Evolutionary conservation across 768 basidiomycete genomes (phyloP).

Genomic region (Calvatia gigantea): DNA sequence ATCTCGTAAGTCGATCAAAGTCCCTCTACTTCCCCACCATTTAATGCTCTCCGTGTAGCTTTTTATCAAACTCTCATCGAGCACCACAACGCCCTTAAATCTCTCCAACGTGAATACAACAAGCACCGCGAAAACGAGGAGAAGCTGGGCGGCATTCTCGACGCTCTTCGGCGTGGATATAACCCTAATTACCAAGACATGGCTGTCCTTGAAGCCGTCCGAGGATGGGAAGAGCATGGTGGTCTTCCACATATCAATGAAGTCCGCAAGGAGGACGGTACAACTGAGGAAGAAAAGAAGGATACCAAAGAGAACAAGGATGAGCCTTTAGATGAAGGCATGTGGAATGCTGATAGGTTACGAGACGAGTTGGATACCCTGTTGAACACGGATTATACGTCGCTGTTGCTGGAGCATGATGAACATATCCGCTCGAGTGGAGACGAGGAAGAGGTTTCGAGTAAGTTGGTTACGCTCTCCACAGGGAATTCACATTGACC

Average conservation of each 20-base stretch:
- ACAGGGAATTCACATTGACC: background rate
- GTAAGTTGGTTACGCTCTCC: slow-evolving; percentile 41
- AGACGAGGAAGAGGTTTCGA: slow-evolving; percentile 37
- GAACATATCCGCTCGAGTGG: slow-evolving; percentile 51
- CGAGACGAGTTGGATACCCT: slow-evolving; percentile 54
- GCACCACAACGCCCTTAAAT: slow-evolving; percentile 73
- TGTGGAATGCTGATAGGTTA: slow-evolving; percentile 59
- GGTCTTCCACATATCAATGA: slow-evolving; percentile 72
- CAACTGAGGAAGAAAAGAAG: slow-evolving; percentile 28
- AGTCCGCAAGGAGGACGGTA: slow-evolving; percentile 43
- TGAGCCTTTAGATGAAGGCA: slow-evolving; percentile 54
- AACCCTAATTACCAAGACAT: slow-evolving; percentile 99
- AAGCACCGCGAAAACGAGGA: slow-evolving; percentile 73
- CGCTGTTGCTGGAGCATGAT: slow-evolving; percentile 76
- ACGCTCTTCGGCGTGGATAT: slow-evolving; percentile 77
- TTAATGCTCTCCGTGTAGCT: slow-evolving; percentile 40
- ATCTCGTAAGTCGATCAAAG: slow-evolving; percentile 58
- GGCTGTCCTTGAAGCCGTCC: slow-evolving; percentile 95
- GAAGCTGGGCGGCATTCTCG: slow-evolving; percentile 79
- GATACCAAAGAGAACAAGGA: slow-evolving; percentile 32
- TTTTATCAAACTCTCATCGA: slow-evolving; percentile 71
- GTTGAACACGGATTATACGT: slow-evolving; percentile 64
- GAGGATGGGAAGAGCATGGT: slow-evolving; percentile 83
- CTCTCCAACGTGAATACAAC: slow-evolving; percentile 69
- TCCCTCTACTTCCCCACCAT: background rate